phyloP scores from a whole-genome alignment of 139 green algal genomes.

The Chlamydomonas incerta region DNA sequence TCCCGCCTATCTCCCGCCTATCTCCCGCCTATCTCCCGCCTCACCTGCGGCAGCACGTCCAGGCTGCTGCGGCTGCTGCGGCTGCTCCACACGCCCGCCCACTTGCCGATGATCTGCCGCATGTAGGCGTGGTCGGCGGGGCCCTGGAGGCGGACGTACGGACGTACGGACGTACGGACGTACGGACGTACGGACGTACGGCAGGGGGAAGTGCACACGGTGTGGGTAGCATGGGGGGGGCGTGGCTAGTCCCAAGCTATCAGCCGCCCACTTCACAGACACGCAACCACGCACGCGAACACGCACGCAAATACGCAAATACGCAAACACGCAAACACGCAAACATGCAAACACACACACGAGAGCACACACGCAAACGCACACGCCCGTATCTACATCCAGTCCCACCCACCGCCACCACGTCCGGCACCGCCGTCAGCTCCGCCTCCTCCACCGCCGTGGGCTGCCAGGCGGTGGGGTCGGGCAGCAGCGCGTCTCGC shows the following conservation, averaged over 20 bases:
- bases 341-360: not conserved
- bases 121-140: constrained; percentile 43
- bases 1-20: not conserved
- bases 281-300: no score
- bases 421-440: constrained; percentile 32
- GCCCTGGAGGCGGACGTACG: no score
- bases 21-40: not conserved
- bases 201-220: not conserved
- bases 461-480: constrained; percentile 32
- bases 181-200: no score
- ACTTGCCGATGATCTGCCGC: constrained; percentile 13
- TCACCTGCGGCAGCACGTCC: constrained; percentile 8
- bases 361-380: not conserved
- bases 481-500: constrained; percentile 32
- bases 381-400: not conserved
- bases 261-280: no score
- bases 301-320: no score
- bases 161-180: no score
- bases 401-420: constrained; percentile 14
- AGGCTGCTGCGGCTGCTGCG: not conserved
- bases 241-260: no score
- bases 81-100: constrained; percentile 38
- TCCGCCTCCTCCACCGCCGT: constrained; percentile 33
- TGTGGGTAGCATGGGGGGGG: no score
- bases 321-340: no score